A percentile compares a stretch with the other conserved stretches of the same genome.
phyloP scores from a whole-genome alignment of 2,329 filamentous ascomycete genomes.

The Fusarium proliferatum region DNA sequence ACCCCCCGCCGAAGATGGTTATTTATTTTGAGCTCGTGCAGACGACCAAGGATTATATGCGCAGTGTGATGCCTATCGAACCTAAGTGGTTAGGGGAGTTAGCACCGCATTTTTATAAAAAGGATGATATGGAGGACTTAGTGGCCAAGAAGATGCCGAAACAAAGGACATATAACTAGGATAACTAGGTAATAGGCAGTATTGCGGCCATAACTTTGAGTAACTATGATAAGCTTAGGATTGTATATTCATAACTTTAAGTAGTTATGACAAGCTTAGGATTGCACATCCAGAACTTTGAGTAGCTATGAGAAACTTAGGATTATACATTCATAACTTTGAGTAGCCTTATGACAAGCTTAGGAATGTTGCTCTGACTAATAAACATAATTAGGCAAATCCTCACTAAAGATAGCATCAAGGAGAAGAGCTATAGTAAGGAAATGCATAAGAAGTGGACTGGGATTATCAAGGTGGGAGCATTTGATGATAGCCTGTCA shows the following conservation, averaged over 20 bases:
- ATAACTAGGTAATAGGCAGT: background rate
- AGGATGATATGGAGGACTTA: slow-evolving; percentile 85
- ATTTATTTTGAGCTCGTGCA: slow-evolving; percentile 87
- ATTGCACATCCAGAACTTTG: background rate
- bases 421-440: too few relatives aligned
- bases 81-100: slow-evolving; percentile 87
- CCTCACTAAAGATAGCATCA: background rate
- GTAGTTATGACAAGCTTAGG: too few relatives aligned
- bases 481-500: too few relatives aligned
- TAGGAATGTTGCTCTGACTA: background rate
- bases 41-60: slow-evolving; percentile 92
- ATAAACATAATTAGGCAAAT: background rate
- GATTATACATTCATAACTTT: background rate
- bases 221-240: too few relatives aligned
- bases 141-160: slow-evolving; percentile 75
- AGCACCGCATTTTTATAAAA: slow-evolving; percentile 95
- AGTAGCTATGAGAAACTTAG: background rate
- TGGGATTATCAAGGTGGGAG: too few relatives aligned
- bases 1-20: slow-evolving; percentile 83
- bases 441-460: too few relatives aligned
- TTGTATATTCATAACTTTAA: too few relatives aligned
- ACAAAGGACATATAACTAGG: slow-evolving; percentile 28
- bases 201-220: background rate
- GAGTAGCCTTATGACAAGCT: background rate
- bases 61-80: slow-evolving; percentile 86